phyloP scores from a whole-genome alignment of 2,329 filamentous ascomycete genomes.

The Ascocoryne sarcoides region DNA sequence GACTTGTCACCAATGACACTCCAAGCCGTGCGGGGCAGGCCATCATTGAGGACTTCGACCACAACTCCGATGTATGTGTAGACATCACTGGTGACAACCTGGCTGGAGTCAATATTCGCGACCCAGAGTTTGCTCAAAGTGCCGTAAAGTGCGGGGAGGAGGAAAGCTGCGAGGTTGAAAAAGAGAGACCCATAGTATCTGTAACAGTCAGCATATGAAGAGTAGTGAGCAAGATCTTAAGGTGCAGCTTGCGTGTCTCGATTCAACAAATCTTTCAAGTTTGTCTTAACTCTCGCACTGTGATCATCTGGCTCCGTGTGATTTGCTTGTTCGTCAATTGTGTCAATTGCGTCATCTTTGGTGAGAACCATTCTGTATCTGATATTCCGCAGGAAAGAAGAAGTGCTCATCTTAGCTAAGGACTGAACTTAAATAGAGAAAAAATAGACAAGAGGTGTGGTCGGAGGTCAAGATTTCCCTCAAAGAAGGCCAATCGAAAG shows the following conservation, averaged over 20 bases:
- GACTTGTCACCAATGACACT: conserved; percentile 58
- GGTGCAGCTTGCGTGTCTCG: conserved; percentile 3
- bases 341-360: conserved; percentile 3
- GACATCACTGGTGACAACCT: conserved; percentile 54
- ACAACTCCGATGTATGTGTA: conserved; percentile 64
- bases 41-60: conserved; percentile 63
- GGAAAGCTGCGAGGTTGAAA: conserved; percentile 55
- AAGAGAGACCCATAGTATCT: conserved; percentile 48
- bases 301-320: conserved; percentile 1
- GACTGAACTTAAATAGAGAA: too few relatives aligned
- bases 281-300: background rate
- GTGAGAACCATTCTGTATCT: conserved; percentile 7
- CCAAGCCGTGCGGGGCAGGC: conserved; percentile 60
- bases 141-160: conserved; percentile 56
- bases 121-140: conserved; percentile 66
- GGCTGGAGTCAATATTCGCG: conserved; percentile 53
- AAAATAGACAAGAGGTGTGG: too few relatives aligned
- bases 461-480: too few relatives aligned
- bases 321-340: background rate
- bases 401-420: background rate
- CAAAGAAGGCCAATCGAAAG: too few relatives aligned
- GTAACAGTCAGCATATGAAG: background rate
- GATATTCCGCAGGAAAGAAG: conserved; percentile 1
- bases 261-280: background rate
- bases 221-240: background rate